A percentile compares a stretch with the other conserved stretches of the same genome.
These are phyloP conservation scores for Quercus berberidifolia DNA, from an alignment of 306 rosid species.

Conservation along the genomic window DNA sequence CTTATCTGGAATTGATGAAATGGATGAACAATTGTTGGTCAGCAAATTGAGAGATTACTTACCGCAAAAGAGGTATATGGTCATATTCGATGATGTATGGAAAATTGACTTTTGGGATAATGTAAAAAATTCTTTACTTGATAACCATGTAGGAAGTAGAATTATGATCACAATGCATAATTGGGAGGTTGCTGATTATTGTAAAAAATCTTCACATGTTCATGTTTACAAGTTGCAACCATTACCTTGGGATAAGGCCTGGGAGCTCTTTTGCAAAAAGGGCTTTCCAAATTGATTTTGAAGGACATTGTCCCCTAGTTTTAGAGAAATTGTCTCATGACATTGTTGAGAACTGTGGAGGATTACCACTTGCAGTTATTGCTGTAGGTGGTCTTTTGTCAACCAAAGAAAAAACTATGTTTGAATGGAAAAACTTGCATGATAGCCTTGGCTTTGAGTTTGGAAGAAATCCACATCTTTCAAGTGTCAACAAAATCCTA, in stretches of 20 bases:
- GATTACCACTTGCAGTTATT: slow-evolving; percentile 1
- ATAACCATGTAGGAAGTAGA: too few species aligned
- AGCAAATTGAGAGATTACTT: too few species aligned
- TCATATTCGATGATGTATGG: too few species aligned
- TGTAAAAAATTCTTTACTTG: too few species aligned
- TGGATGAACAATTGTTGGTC: too few species aligned
- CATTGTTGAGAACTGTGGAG: background rate
- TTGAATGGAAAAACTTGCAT: background rate
- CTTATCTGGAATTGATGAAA: too few species aligned
- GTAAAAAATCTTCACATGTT: background rate
- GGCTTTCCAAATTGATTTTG: background rate
- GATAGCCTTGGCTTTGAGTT: background rate
- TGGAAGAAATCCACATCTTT: background rate
- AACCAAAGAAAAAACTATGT: background rate
- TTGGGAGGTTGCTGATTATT: background rate
- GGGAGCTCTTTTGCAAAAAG: background rate
- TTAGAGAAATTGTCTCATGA: background rate
- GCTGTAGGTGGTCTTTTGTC: background rate
- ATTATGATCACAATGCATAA: background rate
- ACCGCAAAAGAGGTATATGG: too few species aligned
- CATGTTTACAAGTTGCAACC: background rate
- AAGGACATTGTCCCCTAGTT: background rate
- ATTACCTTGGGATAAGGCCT: background rate
- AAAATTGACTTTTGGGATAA: too few species aligned
- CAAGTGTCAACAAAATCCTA: background rate